Conservation (phyloP, 2,329 filamentous ascomycete genomes). For the Microdochium bolleyi region DNA sequence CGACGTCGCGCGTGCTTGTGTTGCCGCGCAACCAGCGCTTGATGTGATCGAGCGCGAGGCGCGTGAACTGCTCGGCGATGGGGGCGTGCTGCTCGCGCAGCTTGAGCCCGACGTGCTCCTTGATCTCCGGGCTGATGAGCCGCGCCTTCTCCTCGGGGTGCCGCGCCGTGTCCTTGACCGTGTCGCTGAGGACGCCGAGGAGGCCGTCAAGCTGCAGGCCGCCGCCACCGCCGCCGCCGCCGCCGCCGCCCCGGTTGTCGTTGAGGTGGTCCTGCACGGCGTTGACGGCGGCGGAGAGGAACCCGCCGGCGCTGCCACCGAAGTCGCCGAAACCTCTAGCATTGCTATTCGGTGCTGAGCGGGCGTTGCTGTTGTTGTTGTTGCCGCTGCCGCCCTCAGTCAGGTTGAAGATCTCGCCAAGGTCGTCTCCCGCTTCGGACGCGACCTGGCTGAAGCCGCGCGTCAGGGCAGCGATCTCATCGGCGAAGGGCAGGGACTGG, state of each 20-base stretch:
- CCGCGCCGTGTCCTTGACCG: constrained; percentile 33
- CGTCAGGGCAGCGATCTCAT: constrained; percentile 33
- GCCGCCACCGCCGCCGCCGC: constrained; percentile 16
- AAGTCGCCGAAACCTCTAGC: constrained; percentile 1
- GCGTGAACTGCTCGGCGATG: constrained; percentile 36
- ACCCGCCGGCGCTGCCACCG: constrained; percentile 21
- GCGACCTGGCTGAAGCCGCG: constrained; percentile 29
- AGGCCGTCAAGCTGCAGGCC: constrained; percentile 32
- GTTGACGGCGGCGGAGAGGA: constrained; percentile 31
- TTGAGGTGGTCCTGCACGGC: constrained; percentile 32
- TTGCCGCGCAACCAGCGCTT: constrained; percentile 36
- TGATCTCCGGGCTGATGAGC: constrained; percentile 36
- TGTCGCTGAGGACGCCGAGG: constrained; percentile 31
- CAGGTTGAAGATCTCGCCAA: constrained; percentile 34
- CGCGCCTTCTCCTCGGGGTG: constrained; percentile 38
- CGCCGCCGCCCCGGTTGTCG: constrained; percentile 12
- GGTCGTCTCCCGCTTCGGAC: constrained; percentile 31
- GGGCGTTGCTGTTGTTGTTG: neutral
- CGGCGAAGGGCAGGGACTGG: constrained; percentile 34
- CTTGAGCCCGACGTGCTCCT: constrained; percentile 30
- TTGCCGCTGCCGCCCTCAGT: constrained; percentile 21
- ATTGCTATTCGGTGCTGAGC: neutral
- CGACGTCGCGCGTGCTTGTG: constrained; percentile 29
- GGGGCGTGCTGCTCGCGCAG: constrained; percentile 31
- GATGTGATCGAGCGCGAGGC: constrained; percentile 36